Base-by-base conservation (phyloP, 1,284 basidiomycete genomes). In the Leccinum brunneo-olivaceum region DNA sequence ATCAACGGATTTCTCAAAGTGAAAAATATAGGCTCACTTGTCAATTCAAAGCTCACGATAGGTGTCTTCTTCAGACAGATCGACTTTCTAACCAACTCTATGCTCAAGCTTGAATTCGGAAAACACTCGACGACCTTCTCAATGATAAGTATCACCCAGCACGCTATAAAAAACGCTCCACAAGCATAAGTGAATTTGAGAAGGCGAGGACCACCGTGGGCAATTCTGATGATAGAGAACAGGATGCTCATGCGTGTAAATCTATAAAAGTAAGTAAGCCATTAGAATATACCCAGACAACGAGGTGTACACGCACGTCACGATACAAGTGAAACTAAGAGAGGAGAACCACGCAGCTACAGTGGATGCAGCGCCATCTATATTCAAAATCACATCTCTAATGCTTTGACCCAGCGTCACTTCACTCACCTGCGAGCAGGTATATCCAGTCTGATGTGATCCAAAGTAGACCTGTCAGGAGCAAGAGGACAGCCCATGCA, bases 201-300 rank as follows among this genome's bases (percentile, higher is more conserved):
- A 21, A 61, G 42, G 32, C n/a, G 30, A 16, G 39, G 15, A 12
- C n/a, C 16, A 27, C 39, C 32, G 7, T 37, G 34, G 29, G 38
- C 20, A 15, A 56, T 56, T 20, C 53, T 45, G 43, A 54, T 53
- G 29, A 55, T 50, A 6, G 53, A 56, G 25, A 54, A 54, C 16
- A 54, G 34, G 14, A 54, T 16, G 19, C 51, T 54, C 51, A 51
- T 50, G 41, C 45, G 52, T 11, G 36, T 47, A 20, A 45, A n/a
- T 44, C 52, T 53, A 35, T 8, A 38, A 14, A 24, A 8, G n/a
- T 16, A 6, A 5, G 1, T 12, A 47, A 18, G 54, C 40, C 4
- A 15, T 1, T n/a, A n/a, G 10, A 23, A 3, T 23, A 7, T 8
- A 9, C 2, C 21, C 11, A 20, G 24, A 1, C 10, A 8, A 39